Evolutionary conservation across 257 asterid genomes (phyloP), one percentile per base, ranked within the genome.

Genomic region (Paraleonurus japonicus): DNA sequence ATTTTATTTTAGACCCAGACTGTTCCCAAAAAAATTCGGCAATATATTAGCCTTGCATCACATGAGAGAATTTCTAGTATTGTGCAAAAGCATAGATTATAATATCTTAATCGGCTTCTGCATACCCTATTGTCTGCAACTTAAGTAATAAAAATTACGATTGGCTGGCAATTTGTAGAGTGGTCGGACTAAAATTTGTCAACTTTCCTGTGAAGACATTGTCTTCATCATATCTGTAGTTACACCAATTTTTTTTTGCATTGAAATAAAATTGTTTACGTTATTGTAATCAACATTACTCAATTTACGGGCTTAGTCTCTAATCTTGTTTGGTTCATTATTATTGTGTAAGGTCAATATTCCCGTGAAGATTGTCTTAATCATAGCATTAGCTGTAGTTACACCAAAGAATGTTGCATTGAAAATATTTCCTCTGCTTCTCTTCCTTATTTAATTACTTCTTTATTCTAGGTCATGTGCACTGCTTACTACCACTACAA

Each of bases 401-500:
- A 8, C 27, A 8, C 27, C 12, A 51, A 51, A 51, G 27, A 26
- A 26, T 39, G 22, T 33, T 54, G 51, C 66, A 39, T 58, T 24
- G 6, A 23, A 22, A 22, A 27, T 65, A 5, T 45, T 1, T 35
- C 7, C n/a, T 17, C 55, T 35, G 26, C 19, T 20, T 69, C 27
- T 15, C 64, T 55, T 39, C 48, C 35, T 9, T 48, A 22, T 70
- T 19, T 37, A 7, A 8, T 20, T 69, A 30, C 33, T 19, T 35
- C 30, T 11, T 45, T 66, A 30, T 63, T 77, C 58, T 81, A 91
- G 98, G 92, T 85, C 86, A 35, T 83, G 86, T 76, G 73, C 84
- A 45, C 65, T 91, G 73, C 93, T 88, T 65, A 76, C 90, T 47
- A 83, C 98, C 85, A 91, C 96, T 35, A 74, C 48, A 47, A 87